A percentile compares a stretch with the other conserved stretches of the same genome.
phyloP scores from a whole-genome alignment of 1,284 basidiomycete genomes.

The Trichosporon faecale region DNA sequence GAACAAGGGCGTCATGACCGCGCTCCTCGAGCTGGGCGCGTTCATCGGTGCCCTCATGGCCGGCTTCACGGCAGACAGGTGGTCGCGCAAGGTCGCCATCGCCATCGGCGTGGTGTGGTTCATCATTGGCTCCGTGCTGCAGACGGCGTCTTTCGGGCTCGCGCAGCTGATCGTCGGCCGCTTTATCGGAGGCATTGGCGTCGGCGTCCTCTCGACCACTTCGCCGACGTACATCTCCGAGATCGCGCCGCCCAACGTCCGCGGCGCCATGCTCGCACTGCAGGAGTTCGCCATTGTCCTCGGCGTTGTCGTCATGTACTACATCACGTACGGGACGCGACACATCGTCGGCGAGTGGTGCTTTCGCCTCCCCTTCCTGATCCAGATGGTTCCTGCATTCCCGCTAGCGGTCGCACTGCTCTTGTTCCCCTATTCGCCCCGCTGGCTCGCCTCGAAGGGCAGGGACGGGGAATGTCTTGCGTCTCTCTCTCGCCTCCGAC shows the following conservation, averaged over 20 bases:
- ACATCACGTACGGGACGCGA: slow-evolving; percentile 29
- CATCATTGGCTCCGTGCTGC: slow-evolving; percentile 30
- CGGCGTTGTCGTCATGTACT: slow-evolving; percentile 41
- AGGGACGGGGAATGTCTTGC: slow-evolving; percentile 37
- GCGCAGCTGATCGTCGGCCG: slow-evolving; percentile 36
- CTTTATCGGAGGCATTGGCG: slow-evolving; percentile 29
- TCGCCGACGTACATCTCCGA: slow-evolving; percentile 52
- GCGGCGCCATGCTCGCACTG: slow-evolving; percentile 70
- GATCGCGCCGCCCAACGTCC: slow-evolving; percentile 53
- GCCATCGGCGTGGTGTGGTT: slow-evolving; percentile 33
- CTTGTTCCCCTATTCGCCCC: slow-evolving; percentile 59
- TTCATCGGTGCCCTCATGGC: slow-evolving; percentile 35
- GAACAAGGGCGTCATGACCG: slow-evolving; percentile 40
- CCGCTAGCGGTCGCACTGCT: slow-evolving; percentile 46
- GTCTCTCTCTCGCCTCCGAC: slow-evolving; percentile 38
- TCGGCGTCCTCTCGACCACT: slow-evolving; percentile 43
- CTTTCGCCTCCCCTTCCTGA: slow-evolving; percentile 39
- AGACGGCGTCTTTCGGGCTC: slow-evolving; percentile 31
- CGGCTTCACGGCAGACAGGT: slow-evolving; percentile 37
- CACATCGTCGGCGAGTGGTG: slow-evolving; percentile 24
- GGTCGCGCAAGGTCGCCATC: slow-evolving; percentile 33
- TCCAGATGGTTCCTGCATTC: slow-evolving; percentile 38
- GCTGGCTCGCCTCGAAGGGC: slow-evolving; percentile 57
- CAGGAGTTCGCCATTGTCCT: slow-evolving; percentile 72
- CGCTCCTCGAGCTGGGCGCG: slow-evolving; percentile 41